phyloP scores from a whole-genome alignment of 1,284 basidiomycete species.

The Cryptococcus deneoformans region DNA sequence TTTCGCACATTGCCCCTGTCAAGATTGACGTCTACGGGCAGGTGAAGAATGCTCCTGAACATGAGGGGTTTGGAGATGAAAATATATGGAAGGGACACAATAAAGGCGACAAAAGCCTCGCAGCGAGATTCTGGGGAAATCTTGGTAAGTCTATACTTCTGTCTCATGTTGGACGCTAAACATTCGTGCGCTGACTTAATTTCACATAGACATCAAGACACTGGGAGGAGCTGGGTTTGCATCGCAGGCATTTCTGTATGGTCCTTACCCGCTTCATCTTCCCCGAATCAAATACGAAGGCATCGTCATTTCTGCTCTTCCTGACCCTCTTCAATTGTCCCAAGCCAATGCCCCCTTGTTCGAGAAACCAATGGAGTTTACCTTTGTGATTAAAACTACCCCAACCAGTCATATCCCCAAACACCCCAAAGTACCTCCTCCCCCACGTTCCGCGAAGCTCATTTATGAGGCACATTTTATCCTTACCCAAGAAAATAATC shows the following conservation, averaged over 20 bases:
- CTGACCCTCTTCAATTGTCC: slow-evolving; percentile 6
- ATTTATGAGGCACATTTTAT: slow-evolving; percentile 51
- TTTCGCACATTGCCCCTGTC: slow-evolving; percentile 44
- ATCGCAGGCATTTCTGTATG: slow-evolving; percentile 50
- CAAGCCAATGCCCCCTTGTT: not conserved
- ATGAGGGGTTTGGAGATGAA: not conserved
- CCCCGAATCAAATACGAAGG: slow-evolving; percentile 27
- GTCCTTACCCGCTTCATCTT: slow-evolving; percentile 28
- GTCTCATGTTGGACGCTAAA: not conserved
- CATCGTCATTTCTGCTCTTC: slow-evolving; percentile 22
- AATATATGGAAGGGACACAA: slow-evolving; percentile 1
- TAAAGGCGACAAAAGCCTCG: not conserved
- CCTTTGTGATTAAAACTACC: slow-evolving; percentile 49
- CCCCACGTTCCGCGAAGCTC: slow-evolving; percentile 36
- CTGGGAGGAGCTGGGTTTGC: slow-evolving; percentile 56
- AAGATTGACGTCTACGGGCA: slow-evolving; percentile 9
- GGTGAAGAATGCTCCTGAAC: not conserved
- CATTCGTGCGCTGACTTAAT: not conserved
- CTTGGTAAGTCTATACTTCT: slow-evolving; percentile 20
- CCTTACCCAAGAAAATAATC: slow-evolving; percentile 7
- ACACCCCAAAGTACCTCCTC: slow-evolving; percentile 37
- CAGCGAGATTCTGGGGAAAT: slow-evolving; percentile 34
- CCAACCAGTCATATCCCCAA: slow-evolving; percentile 26
- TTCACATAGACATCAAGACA: slow-evolving; percentile 49
- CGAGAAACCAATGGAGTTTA: slow-evolving; percentile 33